A percentile compares a stretch with the other conserved stretches of the same genome.
Evolutionary conservation across 2,329 filamentous ascomycete genomes (phyloP).

Genomic region (Harringtonia lauricola): DNA sequence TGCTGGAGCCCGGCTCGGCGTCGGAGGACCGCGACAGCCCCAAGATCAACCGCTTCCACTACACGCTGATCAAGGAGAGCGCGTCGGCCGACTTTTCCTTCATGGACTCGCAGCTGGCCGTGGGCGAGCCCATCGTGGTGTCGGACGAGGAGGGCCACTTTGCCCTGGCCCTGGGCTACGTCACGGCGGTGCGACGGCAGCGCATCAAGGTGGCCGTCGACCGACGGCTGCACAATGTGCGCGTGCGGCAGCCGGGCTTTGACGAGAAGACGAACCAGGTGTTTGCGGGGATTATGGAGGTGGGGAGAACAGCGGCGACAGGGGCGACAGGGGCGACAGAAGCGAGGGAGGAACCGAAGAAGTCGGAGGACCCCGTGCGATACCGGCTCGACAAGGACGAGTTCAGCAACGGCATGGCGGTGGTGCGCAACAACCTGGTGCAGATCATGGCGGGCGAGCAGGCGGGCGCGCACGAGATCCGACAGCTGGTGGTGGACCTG

Average conservation of each 20-base stretch:
- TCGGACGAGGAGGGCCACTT: slow-evolving; percentile 95
- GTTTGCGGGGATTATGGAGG: slow-evolving; percentile 87
- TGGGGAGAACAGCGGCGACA: too few relatives aligned
- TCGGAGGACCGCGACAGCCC: slow-evolving; percentile 56
- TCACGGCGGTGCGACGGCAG: slow-evolving; percentile 63
- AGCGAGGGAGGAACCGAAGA: slow-evolving; percentile 26
- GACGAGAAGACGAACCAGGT: slow-evolving; percentile 67
- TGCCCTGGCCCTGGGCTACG: slow-evolving; percentile 84
- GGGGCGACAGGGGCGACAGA: neutral
- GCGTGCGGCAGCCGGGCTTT: slow-evolving; percentile 66
- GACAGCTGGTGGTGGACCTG: slow-evolving; percentile 71
- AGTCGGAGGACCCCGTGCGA: slow-evolving; percentile 41
- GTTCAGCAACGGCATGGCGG: slow-evolving; percentile 96
- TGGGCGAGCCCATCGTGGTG: slow-evolving; percentile 89
- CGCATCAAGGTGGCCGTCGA: slow-evolving; percentile 85
- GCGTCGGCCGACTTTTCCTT: slow-evolving; percentile 60
- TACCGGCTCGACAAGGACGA: slow-evolving; percentile 96
- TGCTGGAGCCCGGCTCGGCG: slow-evolving; percentile 62
- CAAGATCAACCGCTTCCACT: slow-evolving; percentile 86
- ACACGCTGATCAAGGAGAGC: slow-evolving; percentile 68
- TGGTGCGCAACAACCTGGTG: slow-evolving; percentile 85
- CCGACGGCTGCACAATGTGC: slow-evolving; percentile 75
- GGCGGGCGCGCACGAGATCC: slow-evolving; percentile 59
- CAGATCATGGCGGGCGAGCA: slow-evolving; percentile 78
- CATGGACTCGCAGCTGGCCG: slow-evolving; percentile 73